Evolutionary conservation across 345 rosid genomes (phyloP).

Genomic region (Euphorbia peplus): DNA sequence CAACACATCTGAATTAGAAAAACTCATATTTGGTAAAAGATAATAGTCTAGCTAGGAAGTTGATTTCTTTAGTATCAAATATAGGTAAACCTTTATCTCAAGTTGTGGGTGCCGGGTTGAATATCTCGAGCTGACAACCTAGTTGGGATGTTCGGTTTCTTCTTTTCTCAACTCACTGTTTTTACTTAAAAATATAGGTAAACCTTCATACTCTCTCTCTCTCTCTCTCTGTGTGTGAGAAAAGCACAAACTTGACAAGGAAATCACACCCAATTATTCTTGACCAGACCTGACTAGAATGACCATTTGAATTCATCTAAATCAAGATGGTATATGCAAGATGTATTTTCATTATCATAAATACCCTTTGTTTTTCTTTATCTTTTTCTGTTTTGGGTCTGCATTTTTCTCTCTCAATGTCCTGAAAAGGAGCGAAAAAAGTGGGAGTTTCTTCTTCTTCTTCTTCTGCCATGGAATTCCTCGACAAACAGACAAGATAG

Average conservation of each 20-base stretch:
- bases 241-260: constrained; percentile 14
- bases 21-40: constrained; percentile 19
- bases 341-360: constrained; percentile 1
- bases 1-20: not conserved
- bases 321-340: not conserved
- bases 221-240: constrained; percentile 3
- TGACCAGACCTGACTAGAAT: constrained; percentile 8
- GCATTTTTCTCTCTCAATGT: not conserved
- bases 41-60: constrained; percentile 8
- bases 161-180: too few relatives aligned
- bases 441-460: constrained; percentile 10
- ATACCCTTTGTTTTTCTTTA: too few relatives aligned
- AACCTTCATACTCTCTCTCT: constrained; percentile 10
- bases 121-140: too few relatives aligned
- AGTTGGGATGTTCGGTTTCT: too few relatives aligned
- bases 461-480: constrained; percentile 36
- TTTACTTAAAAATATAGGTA: constrained; percentile 9
- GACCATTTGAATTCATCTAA: not conserved
- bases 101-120: too few relatives aligned
- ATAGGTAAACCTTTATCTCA: constrained; percentile 12
- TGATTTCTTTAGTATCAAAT: too few relatives aligned
- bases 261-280: constrained; percentile 25
- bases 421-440: not conserved
- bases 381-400: not conserved
- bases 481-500: constrained; percentile 48